Percentiles rank a stretch among this genome's conserved stretches.
These are phyloP conservation scores for Lasiodiplodia sp. DNA, from an alignment of 2,329 filamentous ascomycete genomes.

Conservation along the genomic window DNA sequence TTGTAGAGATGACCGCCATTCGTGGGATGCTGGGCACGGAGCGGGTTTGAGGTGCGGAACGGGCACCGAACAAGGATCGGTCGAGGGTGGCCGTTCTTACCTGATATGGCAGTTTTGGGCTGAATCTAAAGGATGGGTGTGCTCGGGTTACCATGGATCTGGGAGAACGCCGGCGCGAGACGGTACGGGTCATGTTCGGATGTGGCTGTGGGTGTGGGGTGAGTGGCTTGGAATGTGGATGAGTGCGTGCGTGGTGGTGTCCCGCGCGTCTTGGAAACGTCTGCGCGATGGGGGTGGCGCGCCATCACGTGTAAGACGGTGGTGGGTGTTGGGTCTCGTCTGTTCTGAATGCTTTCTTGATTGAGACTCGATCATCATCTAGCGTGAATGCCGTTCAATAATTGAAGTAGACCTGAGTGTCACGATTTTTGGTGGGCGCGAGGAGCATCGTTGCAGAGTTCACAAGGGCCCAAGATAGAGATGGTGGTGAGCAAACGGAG, in stretches of 20 bases:
- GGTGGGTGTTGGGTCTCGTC: neutral
- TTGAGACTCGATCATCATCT: too few species aligned
- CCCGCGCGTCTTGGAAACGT: neutral
- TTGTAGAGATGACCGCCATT: neutral
- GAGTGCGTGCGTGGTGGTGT: neutral
- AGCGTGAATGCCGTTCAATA: too few species aligned
- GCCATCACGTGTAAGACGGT: neutral
- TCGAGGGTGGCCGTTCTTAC: neutral
- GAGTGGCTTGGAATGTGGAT: neutral
- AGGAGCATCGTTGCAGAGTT: too few species aligned
- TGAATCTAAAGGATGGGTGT: neutral
- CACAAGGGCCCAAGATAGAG: too few species aligned
- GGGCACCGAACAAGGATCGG: neutral
- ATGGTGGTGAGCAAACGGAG: too few species aligned
- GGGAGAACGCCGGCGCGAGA: too few species aligned
- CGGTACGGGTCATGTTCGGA: too few species aligned
- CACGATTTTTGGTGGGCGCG: too few species aligned
- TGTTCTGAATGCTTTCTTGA: too few species aligned
- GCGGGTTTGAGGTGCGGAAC: neutral
- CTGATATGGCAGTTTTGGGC: neutral
- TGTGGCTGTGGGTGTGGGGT: neutral
- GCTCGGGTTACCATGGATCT: too few species aligned
- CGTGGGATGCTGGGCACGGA: neutral
- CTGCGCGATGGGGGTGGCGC: neutral
- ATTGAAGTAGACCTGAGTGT: too few species aligned